Percentiles rank a stretch among this genome's conserved stretches.
These are phyloP conservation scores for Camelina hispida DNA, from an alignment of 345 rosid genomes.

Conservation along the genomic window DNA sequence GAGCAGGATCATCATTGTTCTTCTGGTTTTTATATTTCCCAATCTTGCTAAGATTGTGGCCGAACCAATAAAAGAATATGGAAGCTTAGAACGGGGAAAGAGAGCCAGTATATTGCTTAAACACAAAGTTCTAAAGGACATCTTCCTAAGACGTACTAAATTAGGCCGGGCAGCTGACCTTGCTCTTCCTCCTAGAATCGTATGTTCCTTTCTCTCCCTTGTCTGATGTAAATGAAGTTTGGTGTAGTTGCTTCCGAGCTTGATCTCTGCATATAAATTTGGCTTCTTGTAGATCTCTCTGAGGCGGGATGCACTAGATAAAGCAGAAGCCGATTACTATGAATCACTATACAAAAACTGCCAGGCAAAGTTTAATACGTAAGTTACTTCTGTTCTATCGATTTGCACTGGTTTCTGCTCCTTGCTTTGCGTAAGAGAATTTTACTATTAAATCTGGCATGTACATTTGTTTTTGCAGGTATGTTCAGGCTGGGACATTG, in stretches of 20 bases:
- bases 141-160: constrained; percentile 87
- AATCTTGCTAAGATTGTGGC: constrained; percentile 63
- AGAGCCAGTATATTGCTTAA: constrained; percentile 91
- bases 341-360: constrained; percentile 58
- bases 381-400: constrained; percentile 14
- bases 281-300: constrained; percentile 48
- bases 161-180: constrained; percentile 97
- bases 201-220: constrained; percentile 47
- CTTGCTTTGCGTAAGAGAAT: constrained; percentile 15
- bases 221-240: neutral
- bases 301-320: constrained; percentile 84
- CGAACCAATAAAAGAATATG: constrained; percentile 64
- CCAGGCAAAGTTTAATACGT: too few relatives aligned
- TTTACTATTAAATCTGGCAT: constrained; percentile 17
- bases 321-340: constrained; percentile 85
- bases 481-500: constrained; percentile 79
- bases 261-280: neutral
- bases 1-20: constrained; percentile 7
- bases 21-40: constrained; percentile 1
- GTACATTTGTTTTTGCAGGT: constrained; percentile 55
- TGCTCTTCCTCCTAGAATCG: constrained; percentile 94
- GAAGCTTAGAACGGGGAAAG: constrained; percentile 52
- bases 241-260: constrained; percentile 17
- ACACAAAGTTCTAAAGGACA: constrained; percentile 72
- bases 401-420: constrained; percentile 23